Evolutionary conservation across 768 basidiomycete genomes (phyloP).

Genomic region (Boletus reticuloceps): DNA sequence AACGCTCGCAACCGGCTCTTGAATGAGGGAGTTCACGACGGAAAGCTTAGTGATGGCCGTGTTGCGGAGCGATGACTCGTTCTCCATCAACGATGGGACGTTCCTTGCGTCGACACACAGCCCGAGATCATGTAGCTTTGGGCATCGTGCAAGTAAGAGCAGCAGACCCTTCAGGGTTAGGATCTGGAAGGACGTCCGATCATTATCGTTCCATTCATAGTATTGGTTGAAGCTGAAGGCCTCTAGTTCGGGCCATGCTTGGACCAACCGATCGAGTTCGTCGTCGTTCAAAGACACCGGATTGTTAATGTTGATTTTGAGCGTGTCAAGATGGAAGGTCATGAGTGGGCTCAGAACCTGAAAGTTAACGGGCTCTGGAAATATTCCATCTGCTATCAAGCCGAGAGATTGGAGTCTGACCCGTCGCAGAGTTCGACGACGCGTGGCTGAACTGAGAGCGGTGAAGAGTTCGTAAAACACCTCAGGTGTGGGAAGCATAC

Average conservation of each 20-base stretch:
- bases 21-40: conserved; percentile 1
- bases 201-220: not conserved
- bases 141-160: not conserved
- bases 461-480: conserved; percentile 4
- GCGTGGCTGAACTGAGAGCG: not conserved
- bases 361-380: not conserved
- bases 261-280: not conserved
- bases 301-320: not conserved
- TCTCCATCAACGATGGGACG: not conserved
- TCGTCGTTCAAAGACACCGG: conserved; percentile 1
- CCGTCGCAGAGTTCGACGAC: not conserved
- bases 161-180: conserved; percentile 6
- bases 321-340: not conserved
- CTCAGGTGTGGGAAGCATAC: not conserved
- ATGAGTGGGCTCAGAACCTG: not conserved
- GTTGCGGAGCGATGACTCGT: not conserved
- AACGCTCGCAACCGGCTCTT: not conserved
- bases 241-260: conserved; percentile 1
- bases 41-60: not conserved
- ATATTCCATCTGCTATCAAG: not conserved
- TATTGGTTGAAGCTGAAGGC: not conserved
- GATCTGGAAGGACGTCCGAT: not conserved
- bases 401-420: not conserved
- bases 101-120: conserved; percentile 2
- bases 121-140: not conserved